These are phyloP conservation scores for Lasiosphaeria hispida DNA, from an alignment of 495 filamentous ascomycete genomes.

Conservation along the genomic window DNA sequence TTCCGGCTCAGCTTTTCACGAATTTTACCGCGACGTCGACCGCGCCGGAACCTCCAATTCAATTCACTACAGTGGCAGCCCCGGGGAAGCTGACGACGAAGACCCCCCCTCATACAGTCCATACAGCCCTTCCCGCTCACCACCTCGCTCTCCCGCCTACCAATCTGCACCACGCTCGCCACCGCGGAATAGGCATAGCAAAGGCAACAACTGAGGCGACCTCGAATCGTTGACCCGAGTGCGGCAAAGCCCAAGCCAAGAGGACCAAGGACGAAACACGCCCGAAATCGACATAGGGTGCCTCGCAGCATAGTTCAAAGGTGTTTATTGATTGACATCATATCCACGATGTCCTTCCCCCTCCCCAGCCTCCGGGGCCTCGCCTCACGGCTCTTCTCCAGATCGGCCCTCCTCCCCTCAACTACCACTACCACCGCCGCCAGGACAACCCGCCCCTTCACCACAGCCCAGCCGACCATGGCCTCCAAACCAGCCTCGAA, in stretches of 20 bases:
- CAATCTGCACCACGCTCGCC: no score
- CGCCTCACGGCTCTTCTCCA: conserved; percentile 26
- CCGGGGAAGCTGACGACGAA: neutral
- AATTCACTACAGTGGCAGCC: neutral
- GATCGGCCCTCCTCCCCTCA: conserved; percentile 7
- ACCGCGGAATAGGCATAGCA: no score
- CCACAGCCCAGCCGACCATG: neutral
- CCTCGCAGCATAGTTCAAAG: neutral
- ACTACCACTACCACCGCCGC: neutral
- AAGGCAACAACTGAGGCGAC: neutral
- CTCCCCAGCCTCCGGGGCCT: conserved; percentile 27
- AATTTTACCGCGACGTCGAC: conserved; percentile 2
- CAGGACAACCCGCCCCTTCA: conserved; percentile 10
- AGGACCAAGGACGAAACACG: neutral
- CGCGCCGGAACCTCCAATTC: neutral
- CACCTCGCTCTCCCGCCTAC: neutral
- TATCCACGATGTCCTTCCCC: conserved; percentile 23
- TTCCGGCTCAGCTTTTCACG: neutral
- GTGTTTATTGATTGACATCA: neutral
- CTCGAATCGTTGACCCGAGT: neutral
- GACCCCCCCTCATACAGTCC: no score
- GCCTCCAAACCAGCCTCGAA: conserved; percentile 7
- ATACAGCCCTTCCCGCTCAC: no score
- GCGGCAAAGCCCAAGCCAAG: neutral
- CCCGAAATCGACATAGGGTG: neutral